These are phyloP conservation scores for Phytophthora constricta DNA, from an alignment of 352 stramenopile genomes.

Conservation along the genomic window DNA sequence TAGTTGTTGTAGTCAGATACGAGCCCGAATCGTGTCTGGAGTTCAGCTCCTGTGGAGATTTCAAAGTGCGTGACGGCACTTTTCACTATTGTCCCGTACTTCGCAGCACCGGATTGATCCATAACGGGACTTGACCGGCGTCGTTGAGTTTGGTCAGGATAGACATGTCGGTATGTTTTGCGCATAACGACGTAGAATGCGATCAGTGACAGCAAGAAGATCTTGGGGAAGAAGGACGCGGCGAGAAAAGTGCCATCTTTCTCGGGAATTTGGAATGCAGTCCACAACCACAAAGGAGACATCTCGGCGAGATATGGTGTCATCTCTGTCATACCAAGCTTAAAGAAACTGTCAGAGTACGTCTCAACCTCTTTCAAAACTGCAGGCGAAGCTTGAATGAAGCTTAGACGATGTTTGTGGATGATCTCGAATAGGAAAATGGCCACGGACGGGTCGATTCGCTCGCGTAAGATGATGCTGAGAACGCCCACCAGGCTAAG, in stretches of 20 bases:
- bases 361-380: not conserved
- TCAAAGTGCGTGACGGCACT: conserved; percentile 21
- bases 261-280: conserved; percentile 2
- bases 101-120: too few species aligned
- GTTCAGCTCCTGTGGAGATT: conserved; percentile 17
- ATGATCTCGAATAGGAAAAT: conserved; percentile 26
- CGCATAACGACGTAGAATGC: not conserved
- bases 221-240: conserved; percentile 1
- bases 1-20: conserved; percentile 30
- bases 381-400: not conserved
- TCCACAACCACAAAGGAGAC: conserved; percentile 14
- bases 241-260: conserved; percentile 3
- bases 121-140: not conserved
- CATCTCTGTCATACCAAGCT: not conserved
- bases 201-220: conserved; percentile 5
- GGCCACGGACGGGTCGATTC: conserved; percentile 35
- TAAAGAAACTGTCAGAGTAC: not conserved
- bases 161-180: conserved; percentile 7
- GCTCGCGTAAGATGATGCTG: conserved; percentile 32
- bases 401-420: not conserved
- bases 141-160: conserved; percentile 2
- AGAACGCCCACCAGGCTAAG: conserved; percentile 35
- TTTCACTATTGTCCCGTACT: not conserved
- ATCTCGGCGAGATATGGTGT: not conserved
- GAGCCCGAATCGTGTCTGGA: conserved; percentile 30